A percentile compares a stretch with the other conserved stretches of the same genome.
Conservation (phyloP, 805 yeast genomes). For the Debaryomyces prosopidis region DNA sequence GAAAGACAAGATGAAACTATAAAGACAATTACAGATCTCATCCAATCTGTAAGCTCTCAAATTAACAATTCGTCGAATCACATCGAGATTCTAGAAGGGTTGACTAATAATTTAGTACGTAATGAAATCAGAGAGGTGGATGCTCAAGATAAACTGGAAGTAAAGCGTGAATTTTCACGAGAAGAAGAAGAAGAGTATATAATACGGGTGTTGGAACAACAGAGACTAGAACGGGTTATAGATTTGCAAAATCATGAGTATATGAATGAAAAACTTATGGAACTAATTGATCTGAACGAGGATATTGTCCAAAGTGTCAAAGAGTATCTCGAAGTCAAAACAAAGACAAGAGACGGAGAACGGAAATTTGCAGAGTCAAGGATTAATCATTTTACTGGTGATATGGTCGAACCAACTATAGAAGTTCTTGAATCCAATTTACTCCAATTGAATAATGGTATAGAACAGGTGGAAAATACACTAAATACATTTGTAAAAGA, state of each 20-base stretch:
- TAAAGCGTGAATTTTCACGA: background rate
- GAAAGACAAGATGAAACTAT: background rate
- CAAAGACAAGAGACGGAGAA: slow-evolving; percentile 18
- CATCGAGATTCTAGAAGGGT: slow-evolving; percentile 16
- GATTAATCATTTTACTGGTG: slow-evolving; percentile 12
- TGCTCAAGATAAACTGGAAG: background rate
- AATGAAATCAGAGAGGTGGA: slow-evolving; percentile 7
- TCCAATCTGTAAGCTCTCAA: background rate
- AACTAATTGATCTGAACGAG: slow-evolving; percentile 32
- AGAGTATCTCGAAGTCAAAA: slow-evolving; percentile 25
- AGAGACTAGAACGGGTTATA: slow-evolving; percentile 32
- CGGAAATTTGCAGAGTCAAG: slow-evolving; percentile 7
- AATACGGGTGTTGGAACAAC: slow-evolving; percentile 26
- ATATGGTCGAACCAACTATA: slow-evolving; percentile 12
- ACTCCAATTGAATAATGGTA: slow-evolving; percentile 10
- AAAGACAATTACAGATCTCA: background rate
- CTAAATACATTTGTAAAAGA: slow-evolving; percentile 2
- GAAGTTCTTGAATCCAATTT: slow-evolving; percentile 13
- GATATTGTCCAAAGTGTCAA: slow-evolving; percentile 34
- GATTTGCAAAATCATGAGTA: slow-evolving; percentile 42
- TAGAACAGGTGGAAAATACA: slow-evolving; percentile 5
- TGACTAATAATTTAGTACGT: slow-evolving; percentile 19
- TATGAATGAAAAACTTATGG: slow-evolving; percentile 28
- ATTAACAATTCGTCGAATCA: slow-evolving; percentile 11
- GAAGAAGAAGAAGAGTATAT: slow-evolving; percentile 11